phyloP scores from a whole-genome alignment of 2,329 filamentous ascomycete species.

The Penicillium digitatum region DNA sequence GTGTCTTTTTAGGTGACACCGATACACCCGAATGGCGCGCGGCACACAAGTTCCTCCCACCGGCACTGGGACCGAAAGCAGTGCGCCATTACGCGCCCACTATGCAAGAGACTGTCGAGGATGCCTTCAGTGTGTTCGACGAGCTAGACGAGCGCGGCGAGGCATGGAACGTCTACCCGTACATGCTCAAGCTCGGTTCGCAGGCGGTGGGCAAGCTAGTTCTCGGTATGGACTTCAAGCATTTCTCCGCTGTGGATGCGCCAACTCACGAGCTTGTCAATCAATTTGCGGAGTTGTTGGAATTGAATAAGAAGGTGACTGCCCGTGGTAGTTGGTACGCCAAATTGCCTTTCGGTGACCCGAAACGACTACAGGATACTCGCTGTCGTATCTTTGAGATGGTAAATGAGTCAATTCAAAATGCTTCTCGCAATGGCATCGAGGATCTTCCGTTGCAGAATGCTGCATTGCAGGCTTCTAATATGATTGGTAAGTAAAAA shows the following conservation, averaged over 20 bases:
- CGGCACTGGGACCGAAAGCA: constrained; percentile 18
- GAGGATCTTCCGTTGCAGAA: constrained; percentile 21
- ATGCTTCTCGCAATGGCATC: constrained; percentile 15
- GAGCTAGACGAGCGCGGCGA: constrained; percentile 46
- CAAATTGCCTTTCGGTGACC: constrained; percentile 56
- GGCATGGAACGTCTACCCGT: constrained; percentile 49
- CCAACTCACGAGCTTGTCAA: constrained; percentile 52
- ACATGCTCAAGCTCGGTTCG: constrained; percentile 49
- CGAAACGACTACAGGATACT: constrained; percentile 40
- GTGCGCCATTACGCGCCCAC: constrained; percentile 49
- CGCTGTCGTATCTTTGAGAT: constrained; percentile 15
- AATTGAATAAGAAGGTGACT: constrained; percentile 58
- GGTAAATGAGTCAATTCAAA: constrained; percentile 19
- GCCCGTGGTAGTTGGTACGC: constrained; percentile 55
- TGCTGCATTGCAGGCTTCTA: constrained; percentile 17
- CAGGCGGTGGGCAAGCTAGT: constrained; percentile 45
- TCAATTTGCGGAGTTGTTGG: constrained; percentile 50
- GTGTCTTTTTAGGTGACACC: constrained; percentile 35
- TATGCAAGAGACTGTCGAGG: constrained; percentile 55
- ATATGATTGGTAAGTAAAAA: constrained; percentile 19
- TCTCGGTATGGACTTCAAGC: constrained; percentile 45
- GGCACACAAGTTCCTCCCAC: constrained; percentile 55
- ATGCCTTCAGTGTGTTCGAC: constrained; percentile 49
- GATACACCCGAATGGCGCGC: constrained; percentile 34
- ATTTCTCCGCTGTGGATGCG: constrained; percentile 45